phyloP scores from a whole-genome alignment of 148 eudicot genomes.

The Cornus florida region DNA sequence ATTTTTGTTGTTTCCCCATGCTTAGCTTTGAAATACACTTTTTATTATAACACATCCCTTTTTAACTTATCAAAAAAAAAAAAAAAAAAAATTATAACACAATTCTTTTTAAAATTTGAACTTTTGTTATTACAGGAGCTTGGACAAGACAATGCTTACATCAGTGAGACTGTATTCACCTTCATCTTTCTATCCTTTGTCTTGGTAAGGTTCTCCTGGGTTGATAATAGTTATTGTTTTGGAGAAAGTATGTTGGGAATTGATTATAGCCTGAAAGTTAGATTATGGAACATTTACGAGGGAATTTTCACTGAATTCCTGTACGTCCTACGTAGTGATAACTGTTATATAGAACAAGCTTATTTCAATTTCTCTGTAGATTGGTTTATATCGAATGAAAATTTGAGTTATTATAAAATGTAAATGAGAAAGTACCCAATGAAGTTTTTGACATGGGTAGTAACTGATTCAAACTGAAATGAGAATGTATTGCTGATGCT shows the following conservation, averaged over 20 bases:
- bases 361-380: neutral
- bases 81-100: too few species aligned
- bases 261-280: neutral
- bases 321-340: neutral
- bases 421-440: neutral
- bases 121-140: constrained; percentile 60
- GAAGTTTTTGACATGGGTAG: neutral
- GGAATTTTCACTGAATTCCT: neutral
- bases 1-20: neutral
- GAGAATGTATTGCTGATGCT: neutral
- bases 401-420: neutral
- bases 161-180: constrained; percentile 83
- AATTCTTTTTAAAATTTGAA: neutral
- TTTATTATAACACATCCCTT: neutral
- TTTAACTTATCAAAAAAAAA: too few species aligned
- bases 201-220: constrained; percentile 50
- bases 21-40: neutral
- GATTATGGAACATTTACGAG: neutral
- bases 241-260: neutral
- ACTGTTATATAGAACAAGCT: neutral
- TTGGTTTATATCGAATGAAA: neutral
- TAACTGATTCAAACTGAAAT: neutral
- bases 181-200: constrained; percentile 74
- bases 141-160: constrained; percentile 82
- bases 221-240: neutral